Evolutionary conservation across 345 rosid species (phyloP).

Genomic region (Camelina laxa): DNA sequence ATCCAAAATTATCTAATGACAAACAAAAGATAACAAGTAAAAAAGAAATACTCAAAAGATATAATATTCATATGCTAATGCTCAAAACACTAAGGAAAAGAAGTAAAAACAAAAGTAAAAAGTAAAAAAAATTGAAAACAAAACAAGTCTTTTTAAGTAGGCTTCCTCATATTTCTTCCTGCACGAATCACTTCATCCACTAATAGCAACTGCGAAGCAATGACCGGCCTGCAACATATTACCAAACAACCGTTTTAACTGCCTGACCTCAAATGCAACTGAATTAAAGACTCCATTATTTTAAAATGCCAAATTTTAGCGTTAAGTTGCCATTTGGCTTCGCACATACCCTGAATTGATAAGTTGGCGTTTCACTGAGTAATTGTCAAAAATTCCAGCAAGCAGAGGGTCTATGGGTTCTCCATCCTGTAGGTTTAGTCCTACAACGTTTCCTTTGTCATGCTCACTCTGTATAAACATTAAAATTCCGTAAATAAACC

Average conservation of each 20-base stretch:
- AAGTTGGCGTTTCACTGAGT: constrained; percentile 93
- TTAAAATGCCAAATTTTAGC: not conserved
- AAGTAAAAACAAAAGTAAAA: not conserved
- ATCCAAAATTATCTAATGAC: not conserved
- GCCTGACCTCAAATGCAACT: not conserved
- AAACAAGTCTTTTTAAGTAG: constrained; percentile 47
- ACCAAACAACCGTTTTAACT: not conserved
- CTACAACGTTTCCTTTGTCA: constrained; percentile 86
- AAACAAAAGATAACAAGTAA: constrained; percentile 5
- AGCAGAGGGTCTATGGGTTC: constrained; percentile 88
- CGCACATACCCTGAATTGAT: constrained; percentile 82
- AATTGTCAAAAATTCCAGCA: constrained; percentile 95
- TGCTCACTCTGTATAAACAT: constrained; percentile 77
- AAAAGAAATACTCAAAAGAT: not conserved
- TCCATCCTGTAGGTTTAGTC: constrained; percentile 80
- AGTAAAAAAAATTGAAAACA: not conserved
- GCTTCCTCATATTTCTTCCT: constrained; percentile 99
- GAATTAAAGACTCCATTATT: not conserved
- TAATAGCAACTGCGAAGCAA: constrained; percentile 89
- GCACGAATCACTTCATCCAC: constrained; percentile 99
- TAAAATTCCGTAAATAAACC: not conserved
- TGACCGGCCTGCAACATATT: constrained; percentile 77
- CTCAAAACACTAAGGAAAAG: constrained; percentile 19
- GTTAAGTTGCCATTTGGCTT: not conserved
- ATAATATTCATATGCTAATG: constrained; percentile 6